Evolutionary conservation across 1,139 yeast genomes (phyloP), one percentile per base, ranked within the genome.

Genomic region (Candida albicans): DNA sequence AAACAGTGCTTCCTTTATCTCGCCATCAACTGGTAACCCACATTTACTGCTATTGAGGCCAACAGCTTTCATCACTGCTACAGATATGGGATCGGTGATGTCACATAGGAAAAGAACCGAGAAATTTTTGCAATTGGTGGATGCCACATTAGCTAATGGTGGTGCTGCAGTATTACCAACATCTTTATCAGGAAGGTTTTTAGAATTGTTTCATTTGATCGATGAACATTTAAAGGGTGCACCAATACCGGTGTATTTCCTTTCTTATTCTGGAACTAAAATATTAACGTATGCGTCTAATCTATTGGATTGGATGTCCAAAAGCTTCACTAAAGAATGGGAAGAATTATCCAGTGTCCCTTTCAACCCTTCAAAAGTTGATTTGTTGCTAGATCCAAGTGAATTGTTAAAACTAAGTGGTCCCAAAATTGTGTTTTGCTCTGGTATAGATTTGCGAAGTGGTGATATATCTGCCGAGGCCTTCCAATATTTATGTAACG

Each of bases 241-340:
- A 3, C 78, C 82, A 11, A 62, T 83, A 12, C 96, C 96, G 0
- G 82, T 95, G 10, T 70, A 87, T 39, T 75, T 89, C 51, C 67
- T 87, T 26, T 82, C 96, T 3, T 84, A 84, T 56, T 84, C 91
- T 1, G 96, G 95, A 14, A 80, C 89, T 1, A 82, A 93, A 57
- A 78, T 87, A 2, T 67, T 93, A 51, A 78, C 86, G 33, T 89
- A 87, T 60, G 96, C 97, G 0, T 81, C 90, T 14, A 85, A 89
- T 46, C 86, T 93, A 82, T 67, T 91, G 24, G 99, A 95, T 66
- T 95, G 98, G 98, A 87, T 93, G 93, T 82, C 95, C 0, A 79
- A 91, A 1, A 77, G 82, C 25, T 77, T 90, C 35, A 78, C 88
- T 29, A 84, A 86, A 53, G 86, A 84, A 42, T 89, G 96, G 93